phyloP scores from a whole-genome alignment of 129 eudicot species.

The Escallonia herrerae region DNA sequence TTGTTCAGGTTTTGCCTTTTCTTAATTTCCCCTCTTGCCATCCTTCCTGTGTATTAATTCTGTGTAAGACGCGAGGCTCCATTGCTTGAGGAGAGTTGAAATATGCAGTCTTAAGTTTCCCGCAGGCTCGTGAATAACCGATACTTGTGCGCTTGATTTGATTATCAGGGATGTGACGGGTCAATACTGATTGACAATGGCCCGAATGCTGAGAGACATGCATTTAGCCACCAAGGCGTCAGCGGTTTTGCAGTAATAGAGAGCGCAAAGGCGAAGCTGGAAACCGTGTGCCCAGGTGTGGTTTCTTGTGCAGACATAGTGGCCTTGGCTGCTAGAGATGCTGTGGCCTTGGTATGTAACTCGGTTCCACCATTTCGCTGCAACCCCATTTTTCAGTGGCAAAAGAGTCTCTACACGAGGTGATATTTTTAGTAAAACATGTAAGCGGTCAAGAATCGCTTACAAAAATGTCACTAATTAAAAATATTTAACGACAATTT shows the following conservation, averaged over 20 bases:
- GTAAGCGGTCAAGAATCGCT: too few species aligned
- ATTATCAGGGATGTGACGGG: constrained; percentile 78
- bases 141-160: background rate
- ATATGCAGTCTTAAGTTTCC: too few species aligned
- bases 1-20: constrained; percentile 44
- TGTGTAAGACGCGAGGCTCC: too few species aligned
- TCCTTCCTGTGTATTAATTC: background rate
- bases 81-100: too few species aligned
- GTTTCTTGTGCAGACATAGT: constrained; percentile 88
- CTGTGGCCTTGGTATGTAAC: constrained; percentile 47
- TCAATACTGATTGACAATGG: constrained; percentile 70
- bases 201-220: constrained; percentile 35
- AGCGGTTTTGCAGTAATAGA: constrained; percentile 62
- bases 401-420: too few species aligned
- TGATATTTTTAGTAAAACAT: too few species aligned
- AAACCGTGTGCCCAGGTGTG: constrained; percentile 54
- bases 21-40: background rate
- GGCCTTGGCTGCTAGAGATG: constrained; percentile 73
- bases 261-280: constrained; percentile 44
- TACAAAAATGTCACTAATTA: too few species aligned
- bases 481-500: too few species aligned
- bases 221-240: constrained; percentile 67
- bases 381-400: too few species aligned
- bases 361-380: background rate
- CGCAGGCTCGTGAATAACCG: background rate